Base-by-base conservation (phyloP, 2,329 filamentous ascomycete species). In the Venturia asperata region DNA sequence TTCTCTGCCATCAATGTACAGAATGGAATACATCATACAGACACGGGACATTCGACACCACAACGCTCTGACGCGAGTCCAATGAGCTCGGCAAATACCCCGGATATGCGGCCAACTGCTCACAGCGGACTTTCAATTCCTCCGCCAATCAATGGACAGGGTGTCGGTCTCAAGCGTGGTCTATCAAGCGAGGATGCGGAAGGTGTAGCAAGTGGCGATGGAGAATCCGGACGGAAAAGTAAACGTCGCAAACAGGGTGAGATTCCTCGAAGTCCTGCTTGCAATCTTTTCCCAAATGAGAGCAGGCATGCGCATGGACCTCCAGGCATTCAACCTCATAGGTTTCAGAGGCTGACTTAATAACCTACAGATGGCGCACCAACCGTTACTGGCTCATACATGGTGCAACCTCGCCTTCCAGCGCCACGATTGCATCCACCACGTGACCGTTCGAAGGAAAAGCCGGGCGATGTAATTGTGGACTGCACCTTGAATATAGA, bases 311-410 rank as follows among this genome's bases (percentile, higher is more conserved):
- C 62, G 67, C 63, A 72, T 71, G 72, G 72, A 69, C 34, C 65
- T 64, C 61, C 49, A 61, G 67, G 21, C 55, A 39, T 42, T 39
- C 27, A 37, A 43, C 45, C 17, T n/a, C 42, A 24, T 27, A 5
- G 15, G 39, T 17, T 45, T 11, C 37, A 61, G 63, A 68, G 69
- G 73, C 73, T 72, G 71, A 69, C 58, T 58, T 30, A 64, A 66
- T 56, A 64, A 68, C 69, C 27, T 78, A 76, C 70, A 77, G 80
- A 85, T 74, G 77, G 77, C 55, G 80, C 82, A 43, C 91, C 93
- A 55, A 96, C 91, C 42, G 91, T 99, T 70, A 92, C 92, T 69
- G 94, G 94, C 64, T 97, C 93, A 63, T 92, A 97, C 77, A 97
- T 97, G 92, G 94, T 91, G 67, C 85, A 93, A 72, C 92, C 96